Evolutionary conservation across 306 rosid genomes (phyloP).

Genomic region (Inga oerstediana): DNA sequence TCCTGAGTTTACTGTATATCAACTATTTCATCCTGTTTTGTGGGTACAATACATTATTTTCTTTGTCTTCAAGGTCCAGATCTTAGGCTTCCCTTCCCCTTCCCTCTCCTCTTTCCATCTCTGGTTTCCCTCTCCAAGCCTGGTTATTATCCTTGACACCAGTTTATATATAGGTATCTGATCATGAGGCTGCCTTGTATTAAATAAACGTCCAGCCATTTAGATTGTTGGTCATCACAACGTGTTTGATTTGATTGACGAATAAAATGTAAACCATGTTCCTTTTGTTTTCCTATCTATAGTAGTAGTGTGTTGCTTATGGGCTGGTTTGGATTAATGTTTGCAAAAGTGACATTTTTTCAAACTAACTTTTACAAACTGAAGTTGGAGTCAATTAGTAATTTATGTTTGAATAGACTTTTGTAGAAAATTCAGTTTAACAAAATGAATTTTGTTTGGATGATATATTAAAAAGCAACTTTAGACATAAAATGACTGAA

Average conservation of each 20-base stretch:
- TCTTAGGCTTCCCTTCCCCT: background rate
- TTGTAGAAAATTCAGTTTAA: too few species aligned
- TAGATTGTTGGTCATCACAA: constrained; percentile 25
- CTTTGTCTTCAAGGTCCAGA: background rate
- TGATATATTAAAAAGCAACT: too few species aligned
- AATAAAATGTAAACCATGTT: constrained; percentile 1
- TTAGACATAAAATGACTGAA: too few species aligned
- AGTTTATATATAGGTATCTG: background rate
- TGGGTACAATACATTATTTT: background rate
- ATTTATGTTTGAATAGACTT: too few species aligned
- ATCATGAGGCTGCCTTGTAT: constrained; percentile 8
- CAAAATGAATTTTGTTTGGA: too few species aligned
- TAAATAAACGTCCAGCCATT: constrained; percentile 15
- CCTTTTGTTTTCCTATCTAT: constrained; percentile 11
- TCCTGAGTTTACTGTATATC: background rate
- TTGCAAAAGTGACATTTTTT: too few species aligned
- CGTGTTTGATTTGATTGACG: constrained; percentile 25
- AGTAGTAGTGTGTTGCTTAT: background rate
- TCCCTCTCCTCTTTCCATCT: background rate
- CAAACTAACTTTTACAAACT: too few species aligned
- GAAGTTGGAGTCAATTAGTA: too few species aligned
- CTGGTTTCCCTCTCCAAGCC: background rate
- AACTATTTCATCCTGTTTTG: constrained; percentile 18
- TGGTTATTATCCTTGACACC: background rate
- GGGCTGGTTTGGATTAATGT: background rate